Percentiles rank a stretch among this genome's conserved stretches.
Conservation (phyloP, 2,329 filamentous ascomycete species). For the Beauveria brongniartii region DNA sequence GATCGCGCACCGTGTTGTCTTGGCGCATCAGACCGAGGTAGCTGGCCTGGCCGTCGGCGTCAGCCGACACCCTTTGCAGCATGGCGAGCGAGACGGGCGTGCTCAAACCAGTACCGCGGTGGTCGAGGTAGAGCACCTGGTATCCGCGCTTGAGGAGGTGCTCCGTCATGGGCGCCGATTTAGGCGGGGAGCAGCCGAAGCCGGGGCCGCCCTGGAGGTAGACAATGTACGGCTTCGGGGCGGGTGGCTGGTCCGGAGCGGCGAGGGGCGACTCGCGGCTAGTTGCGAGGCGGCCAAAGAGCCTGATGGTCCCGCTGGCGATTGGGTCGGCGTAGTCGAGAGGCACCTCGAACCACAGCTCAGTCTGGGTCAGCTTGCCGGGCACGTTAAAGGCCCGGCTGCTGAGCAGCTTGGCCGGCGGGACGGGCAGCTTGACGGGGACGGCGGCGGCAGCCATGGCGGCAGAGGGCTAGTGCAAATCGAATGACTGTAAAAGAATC, state of each 20-base stretch:
- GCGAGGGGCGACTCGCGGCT: slow-evolving; percentile 57
- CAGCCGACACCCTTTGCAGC: slow-evolving; percentile 48
- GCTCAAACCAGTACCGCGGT: slow-evolving; percentile 81
- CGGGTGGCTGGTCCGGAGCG: slow-evolving; percentile 27
- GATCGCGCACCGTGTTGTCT: slow-evolving; percentile 83
- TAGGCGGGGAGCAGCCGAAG: slow-evolving; percentile 65
- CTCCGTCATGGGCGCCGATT: slow-evolving; percentile 64
- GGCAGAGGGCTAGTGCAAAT: slow-evolving; percentile 8
- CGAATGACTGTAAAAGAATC: slow-evolving; percentile 1
- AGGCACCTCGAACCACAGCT: slow-evolving; percentile 82
- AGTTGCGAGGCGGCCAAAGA: slow-evolving; percentile 70
- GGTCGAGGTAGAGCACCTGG: slow-evolving; percentile 79
- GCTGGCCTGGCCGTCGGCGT: slow-evolving; percentile 61
- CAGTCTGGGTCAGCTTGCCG: slow-evolving; percentile 67
- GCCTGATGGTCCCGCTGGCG: slow-evolving; percentile 49
- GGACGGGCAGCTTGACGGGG: slow-evolving; percentile 20
- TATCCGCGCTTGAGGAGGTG: slow-evolving; percentile 71
- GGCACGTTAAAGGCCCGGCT: slow-evolving; percentile 36
- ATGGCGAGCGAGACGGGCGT: slow-evolving; percentile 69
- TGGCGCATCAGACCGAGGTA: slow-evolving; percentile 83
- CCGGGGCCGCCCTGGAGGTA: slow-evolving; percentile 86
- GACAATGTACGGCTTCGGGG: slow-evolving; percentile 51
- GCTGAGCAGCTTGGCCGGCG: slow-evolving; percentile 31
- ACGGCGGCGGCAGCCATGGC: slow-evolving; percentile 7
- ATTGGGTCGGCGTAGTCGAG: slow-evolving; percentile 62